phyloP scores from a whole-genome alignment of 306 rosid species.

The Inga laurina region DNA sequence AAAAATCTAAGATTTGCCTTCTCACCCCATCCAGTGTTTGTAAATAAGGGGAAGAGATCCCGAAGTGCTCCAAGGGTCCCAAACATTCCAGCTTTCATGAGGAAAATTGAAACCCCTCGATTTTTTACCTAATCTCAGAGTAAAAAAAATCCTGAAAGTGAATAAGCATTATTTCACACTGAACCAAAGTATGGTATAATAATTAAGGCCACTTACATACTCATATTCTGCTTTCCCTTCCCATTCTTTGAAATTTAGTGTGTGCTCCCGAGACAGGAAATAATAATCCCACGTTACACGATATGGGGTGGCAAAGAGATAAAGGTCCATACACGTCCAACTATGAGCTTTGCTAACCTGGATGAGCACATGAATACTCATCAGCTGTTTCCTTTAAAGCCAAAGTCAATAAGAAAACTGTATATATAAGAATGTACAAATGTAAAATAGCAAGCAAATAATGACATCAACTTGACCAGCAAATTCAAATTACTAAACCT shows the following conservation, averaged over 20 bases:
- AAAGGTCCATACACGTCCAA: constrained; percentile 90
- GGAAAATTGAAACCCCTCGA: no score
- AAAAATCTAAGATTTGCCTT: no score
- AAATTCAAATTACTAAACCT: constrained; percentile 10
- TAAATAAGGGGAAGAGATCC: constrained; percentile 86
- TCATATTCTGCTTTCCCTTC: no score
- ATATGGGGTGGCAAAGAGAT: constrained; percentile 94
- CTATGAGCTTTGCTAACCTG: constrained; percentile 89
- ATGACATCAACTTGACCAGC: background rate
- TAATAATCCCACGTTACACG: constrained; percentile 97
- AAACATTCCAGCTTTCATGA: no score
- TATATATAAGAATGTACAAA: background rate
- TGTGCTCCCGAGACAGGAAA: constrained; percentile 86
- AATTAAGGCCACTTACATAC: no score
- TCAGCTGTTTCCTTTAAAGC: constrained; percentile 22
- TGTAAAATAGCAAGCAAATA: constrained; percentile 22
- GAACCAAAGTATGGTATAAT: no score
- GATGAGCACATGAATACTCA: constrained; percentile 30
- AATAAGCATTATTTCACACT: no score
- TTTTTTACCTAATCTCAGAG: no score
- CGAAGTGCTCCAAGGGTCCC: constrained; percentile 85
- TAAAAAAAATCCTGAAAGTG: no score
- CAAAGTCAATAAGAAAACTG: background rate
- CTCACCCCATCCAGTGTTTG: no score
- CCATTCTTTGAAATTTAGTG: no score